Evolutionary conservation across 495 filamentous ascomycete genomes (phyloP), one percentile per base, ranked within the genome.

Genomic region (Tuber calosporum): DNA sequence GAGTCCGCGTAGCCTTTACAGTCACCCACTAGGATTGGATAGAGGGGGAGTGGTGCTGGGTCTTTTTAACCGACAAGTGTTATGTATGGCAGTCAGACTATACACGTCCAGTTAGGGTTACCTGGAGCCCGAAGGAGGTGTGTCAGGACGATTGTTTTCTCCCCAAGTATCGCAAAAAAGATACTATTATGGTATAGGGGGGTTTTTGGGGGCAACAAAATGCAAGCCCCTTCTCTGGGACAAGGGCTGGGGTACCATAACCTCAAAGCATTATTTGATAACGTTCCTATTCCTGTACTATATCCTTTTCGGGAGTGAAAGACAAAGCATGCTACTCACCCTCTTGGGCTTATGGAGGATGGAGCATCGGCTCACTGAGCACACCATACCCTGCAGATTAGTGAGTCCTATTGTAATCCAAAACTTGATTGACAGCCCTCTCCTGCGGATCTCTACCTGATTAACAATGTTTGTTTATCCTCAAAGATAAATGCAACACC

Each of bases 251-350:
- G 62, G 73, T 0, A 74, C 69, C 0, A 69, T 77, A 19, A 72
- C 69, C 11, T 66, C 66, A 22, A 13, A 48, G 22, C 48, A 69
- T 0, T 77, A 75, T 66, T 69, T 1, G 20, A 75, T 36, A n/a
- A 75, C 69, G 48, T 75, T 5, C 20, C 75, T 1, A 19, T 20
- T 8, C 45, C 75, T 7, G 39, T 69, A 6, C 34, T 75, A 19
- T 72, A 69, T 39, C 73, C 73, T 4, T 43, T 79, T 37, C 53
- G 45, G n/a, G n/a, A n/a, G n/a, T n/a, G n/a, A n/a, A n/a, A n/a
- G n/a, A n/a, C n/a, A n/a, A n/a, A n/a, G n/a, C n/a, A n/a, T n/a
- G n/a, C n/a, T n/a, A n/a, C n/a, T n/a, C n/a, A n/a, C n/a, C n/a
- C n/a, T n/a, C n/a, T n/a, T n/a, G n/a, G n/a, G n/a, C n/a, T n/a